Base-by-base conservation (phyloP, 2,329 filamentous ascomycete species). In the Delphinella strobiligena region DNA sequence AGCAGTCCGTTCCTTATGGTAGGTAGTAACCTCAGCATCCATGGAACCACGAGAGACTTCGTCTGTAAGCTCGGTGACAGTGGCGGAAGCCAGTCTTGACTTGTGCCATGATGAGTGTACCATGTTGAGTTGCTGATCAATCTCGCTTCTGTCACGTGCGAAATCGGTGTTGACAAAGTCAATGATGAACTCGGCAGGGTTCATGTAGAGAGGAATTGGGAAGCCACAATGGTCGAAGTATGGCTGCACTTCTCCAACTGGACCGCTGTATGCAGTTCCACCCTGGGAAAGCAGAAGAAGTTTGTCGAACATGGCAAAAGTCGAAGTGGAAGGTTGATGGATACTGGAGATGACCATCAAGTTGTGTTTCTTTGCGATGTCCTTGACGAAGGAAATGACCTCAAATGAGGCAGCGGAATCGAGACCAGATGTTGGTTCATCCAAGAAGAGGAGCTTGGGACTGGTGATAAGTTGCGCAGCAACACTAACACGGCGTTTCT, bases 131-230 rank as follows among this genome's bases (percentile, higher is more conserved):
- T 69, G 66, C 18, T 63, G 48, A n/a, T 61, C 50, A 0, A 71
- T 66, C 4, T 66, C 61, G 1, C 54, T 61, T 8, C 65, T 62
- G 43, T 78, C 61, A 11, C 56, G 60, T 5, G 69, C 66, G 52
- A 93, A 87, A 59, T 91, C 85, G 8, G 74, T 77, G 59, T 85
- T 93, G 55, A 88, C 74, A 22, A 85, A 63, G 42, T 91, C 81
- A 32, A 93, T 75, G 31, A 88, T 66, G 58, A 78, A 85, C 56
- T 93, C 86, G 12, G 85, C 83, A 1, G 84, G 80, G 54, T 91
- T 93, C 40, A 74, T 82, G 48, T 83, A 74, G 7, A 73, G 52
- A 0, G 84, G 83, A 42, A 89, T 70, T 0, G 71, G 62, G 49
- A 71, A 66, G 4, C 77, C 80, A 14, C 78, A 67, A 1, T 61